A percentile compares a stretch with the other conserved stretches of the same genome.
Evolutionary conservation across 441 rosid species (phyloP).

Genomic region (Euphorbia schlechtendalii): DNA sequence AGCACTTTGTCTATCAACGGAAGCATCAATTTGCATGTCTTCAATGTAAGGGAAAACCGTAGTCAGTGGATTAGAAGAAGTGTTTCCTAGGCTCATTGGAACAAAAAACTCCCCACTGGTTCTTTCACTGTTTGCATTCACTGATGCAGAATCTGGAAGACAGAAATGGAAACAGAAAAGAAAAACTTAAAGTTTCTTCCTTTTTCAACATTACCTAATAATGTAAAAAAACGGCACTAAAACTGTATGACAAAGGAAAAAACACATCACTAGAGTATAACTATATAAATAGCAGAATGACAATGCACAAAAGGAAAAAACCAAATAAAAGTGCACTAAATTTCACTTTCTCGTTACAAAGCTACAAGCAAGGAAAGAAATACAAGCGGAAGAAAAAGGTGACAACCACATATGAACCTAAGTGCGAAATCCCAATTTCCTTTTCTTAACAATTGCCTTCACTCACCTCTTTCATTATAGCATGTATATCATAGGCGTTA

Average conservation of each 20-base stretch:
- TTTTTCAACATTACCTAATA: neutral
- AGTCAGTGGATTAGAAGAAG: slow-evolving; percentile 32
- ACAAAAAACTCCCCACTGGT: slow-evolving; percentile 26
- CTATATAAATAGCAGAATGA: neutral
- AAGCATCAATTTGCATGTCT: slow-evolving; percentile 55
- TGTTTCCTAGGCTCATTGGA: slow-evolving; percentile 29
- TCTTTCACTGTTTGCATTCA: slow-evolving; percentile 24
- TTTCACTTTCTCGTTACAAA: neutral
- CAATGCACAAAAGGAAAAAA: neutral
- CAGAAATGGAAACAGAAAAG: slow-evolving; percentile 11
- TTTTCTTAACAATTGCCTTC: neutral
- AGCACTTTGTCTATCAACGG: slow-evolving; percentile 23
- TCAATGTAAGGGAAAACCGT: slow-evolving; percentile 41
- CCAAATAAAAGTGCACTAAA: neutral
- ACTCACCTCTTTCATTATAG: neutral
- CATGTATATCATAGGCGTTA: neutral
- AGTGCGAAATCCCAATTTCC: too few species aligned
- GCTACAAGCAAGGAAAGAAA: neutral
- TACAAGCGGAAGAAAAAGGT: neutral
- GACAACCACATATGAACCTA: neutral
- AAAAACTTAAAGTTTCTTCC: neutral
- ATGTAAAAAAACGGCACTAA: neutral
- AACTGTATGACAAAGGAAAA: too few species aligned
- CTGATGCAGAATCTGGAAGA: slow-evolving; percentile 17
- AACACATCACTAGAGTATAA: too few species aligned